Conservation (phyloP, 1,284 basidiomycete genomes). For the Rhodotorula sp. region DNA sequence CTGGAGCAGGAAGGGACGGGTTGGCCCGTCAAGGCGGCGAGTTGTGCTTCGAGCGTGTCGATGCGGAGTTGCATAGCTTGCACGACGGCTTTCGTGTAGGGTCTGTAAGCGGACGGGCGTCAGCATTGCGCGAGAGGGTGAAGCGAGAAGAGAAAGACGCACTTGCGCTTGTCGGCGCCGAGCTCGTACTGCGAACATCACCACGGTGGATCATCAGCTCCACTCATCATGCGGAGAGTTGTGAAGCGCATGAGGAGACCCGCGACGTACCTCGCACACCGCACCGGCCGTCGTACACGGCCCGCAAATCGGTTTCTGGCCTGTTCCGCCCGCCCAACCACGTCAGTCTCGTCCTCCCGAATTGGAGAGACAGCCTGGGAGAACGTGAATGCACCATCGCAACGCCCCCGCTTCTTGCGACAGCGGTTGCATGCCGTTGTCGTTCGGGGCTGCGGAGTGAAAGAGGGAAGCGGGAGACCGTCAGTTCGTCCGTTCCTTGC, state of each 20-base stretch:
- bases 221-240: not conserved
- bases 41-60: conserved; percentile 36
- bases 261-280: conserved; percentile 20
- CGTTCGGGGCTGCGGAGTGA: conserved; percentile 1
- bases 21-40: conserved; percentile 15
- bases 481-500: too few relatives aligned
- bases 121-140: not conserved
- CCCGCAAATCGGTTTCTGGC: conserved; percentile 23
- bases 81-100: conserved; percentile 38
- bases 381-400: conserved; percentile 16
- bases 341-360: not conserved
- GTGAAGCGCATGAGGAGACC: not conserved
- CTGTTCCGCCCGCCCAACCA: not conserved
- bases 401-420: conserved; percentile 21
- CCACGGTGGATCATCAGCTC: not conserved
- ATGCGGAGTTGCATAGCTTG: conserved; percentile 36
- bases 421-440: conserved; percentile 30
- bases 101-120: not conserved
- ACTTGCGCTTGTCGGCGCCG: conserved; percentile 26
- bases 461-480: too few relatives aligned
- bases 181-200: conserved; percentile 13
- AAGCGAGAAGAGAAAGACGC: not conserved
- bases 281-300: conserved; percentile 1
- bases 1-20: not conserved
- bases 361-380: too few relatives aligned